Conservation (phyloP, 2,329 filamentous ascomycete genomes). For the Hypoxylon sp. region DNA sequence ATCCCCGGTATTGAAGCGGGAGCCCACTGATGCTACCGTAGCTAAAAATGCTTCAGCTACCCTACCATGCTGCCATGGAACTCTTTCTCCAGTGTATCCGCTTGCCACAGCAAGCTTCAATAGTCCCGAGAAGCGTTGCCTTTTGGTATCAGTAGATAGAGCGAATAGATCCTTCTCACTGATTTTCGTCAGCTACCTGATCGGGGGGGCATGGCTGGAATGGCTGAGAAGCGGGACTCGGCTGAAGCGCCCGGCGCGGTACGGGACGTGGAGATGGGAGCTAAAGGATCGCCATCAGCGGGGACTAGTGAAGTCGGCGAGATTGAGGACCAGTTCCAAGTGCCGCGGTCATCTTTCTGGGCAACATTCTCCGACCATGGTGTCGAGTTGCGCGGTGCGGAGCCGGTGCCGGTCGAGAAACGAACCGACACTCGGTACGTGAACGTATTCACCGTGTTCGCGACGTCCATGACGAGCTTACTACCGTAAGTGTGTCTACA, state of each 20-base stretch:
- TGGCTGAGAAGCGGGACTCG: conserved; percentile 16
- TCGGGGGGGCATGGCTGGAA: conserved; percentile 19
- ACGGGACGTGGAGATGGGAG: conserved; percentile 34
- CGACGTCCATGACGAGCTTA: conserved; percentile 54
- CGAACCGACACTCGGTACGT: conserved; percentile 53
- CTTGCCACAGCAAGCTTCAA: not conserved
- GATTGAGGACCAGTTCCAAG: conserved; percentile 37
- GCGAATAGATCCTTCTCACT: not conserved
- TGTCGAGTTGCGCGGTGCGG: conserved; percentile 53
- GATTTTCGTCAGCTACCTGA: not conserved
- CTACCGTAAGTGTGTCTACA: conserved; percentile 49
- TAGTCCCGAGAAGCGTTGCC: not conserved
- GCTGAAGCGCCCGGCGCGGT: conserved; percentile 8
- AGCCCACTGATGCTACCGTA: conserved; percentile 14
- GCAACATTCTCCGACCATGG: conserved; percentile 40
- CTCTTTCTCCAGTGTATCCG: not conserved
- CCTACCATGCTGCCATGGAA: not conserved
- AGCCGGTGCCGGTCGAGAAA: conserved; percentile 53
- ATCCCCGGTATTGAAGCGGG: conserved; percentile 15
- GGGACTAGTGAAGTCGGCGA: conserved; percentile 32
- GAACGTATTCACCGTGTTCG: conserved; percentile 54
- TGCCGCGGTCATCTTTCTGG: conserved; percentile 40
- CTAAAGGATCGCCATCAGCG: conserved; percentile 25
- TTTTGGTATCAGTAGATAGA: not conserved
- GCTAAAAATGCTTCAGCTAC: conserved; percentile 14